phyloP scores from a whole-genome alignment of 345 rosid species.

The Schrenkiella parvula region DNA sequence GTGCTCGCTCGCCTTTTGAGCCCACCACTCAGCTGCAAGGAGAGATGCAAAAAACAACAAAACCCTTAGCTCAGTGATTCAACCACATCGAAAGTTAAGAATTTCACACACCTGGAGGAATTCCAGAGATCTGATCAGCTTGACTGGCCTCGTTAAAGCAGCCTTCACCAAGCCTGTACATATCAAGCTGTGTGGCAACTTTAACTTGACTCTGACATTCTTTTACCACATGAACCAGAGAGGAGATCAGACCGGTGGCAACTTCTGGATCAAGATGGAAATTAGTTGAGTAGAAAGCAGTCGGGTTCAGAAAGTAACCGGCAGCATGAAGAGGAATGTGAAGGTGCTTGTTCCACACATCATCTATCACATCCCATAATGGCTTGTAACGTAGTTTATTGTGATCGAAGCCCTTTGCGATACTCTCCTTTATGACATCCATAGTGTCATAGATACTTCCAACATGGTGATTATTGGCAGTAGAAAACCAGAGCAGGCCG shows the following conservation, averaged over 20 bases:
- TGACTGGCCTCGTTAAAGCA: conserved; percentile 43
- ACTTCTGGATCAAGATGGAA: conserved; percentile 49
- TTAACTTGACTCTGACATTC: conserved; percentile 29
- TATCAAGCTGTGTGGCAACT: conserved; percentile 40
- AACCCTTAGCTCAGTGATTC: neutral
- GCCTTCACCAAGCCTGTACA: conserved; percentile 37
- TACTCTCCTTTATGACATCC: conserved; percentile 55
- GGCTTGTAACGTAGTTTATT: conserved; percentile 35
- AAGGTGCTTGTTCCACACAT: conserved; percentile 49
- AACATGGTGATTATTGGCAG: conserved; percentile 34
- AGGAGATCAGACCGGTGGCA: conserved; percentile 39
- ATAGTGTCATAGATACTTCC: conserved; percentile 60
- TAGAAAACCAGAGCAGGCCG: conserved; percentile 34
- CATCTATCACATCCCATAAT: conserved; percentile 56
- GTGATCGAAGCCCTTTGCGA: conserved; percentile 29
- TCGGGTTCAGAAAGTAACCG: conserved; percentile 60
- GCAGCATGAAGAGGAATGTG: conserved; percentile 67
- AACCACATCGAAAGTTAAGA: neutral
- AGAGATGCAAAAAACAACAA: neutral
- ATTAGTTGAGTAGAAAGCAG: conserved; percentile 44
- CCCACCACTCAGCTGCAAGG: conserved; percentile 58
- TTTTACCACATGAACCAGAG: conserved; percentile 38
- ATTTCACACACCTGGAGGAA: conserved; percentile 43
- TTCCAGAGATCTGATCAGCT: conserved; percentile 23
- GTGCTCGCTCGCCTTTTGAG: conserved; percentile 35